Evolutionary conservation across 768 basidiomycete genomes (phyloP), one percentile per base, ranked within the genome.

Genomic region (Boletus patriciae): DNA sequence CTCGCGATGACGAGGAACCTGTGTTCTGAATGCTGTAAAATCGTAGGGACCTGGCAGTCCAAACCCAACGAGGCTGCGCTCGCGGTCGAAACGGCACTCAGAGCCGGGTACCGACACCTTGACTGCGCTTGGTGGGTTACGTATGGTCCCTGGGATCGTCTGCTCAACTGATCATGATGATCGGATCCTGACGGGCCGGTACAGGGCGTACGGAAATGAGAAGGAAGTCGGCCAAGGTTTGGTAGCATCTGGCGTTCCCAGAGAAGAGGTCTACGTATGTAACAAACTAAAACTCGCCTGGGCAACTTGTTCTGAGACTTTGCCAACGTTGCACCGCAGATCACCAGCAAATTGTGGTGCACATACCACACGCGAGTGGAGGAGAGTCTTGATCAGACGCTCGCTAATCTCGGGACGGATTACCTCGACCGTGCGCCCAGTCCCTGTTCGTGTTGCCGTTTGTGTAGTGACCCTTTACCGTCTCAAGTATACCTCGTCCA

Each of bases 151-250:
- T 25, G 11, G 34, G 40, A 50, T 47, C 56, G 19, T 18, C 46
- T 18, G 3, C 37, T 36, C 7, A 69, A 68, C 60, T 65, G 67
- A 68, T 37, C n/a, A n/a, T n/a, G n/a, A n/a, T n/a, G n/a, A n/a
- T n/a, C n/a, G 49, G 15, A 27, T 59, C 44, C 49, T 29, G 27
- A 55, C 34, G 55, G n/a, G n/a, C n/a, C n/a, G n/a, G 15, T 21
- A 44, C 57, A 75, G 84, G 86, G 79, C 75, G 52, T 88, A 88
- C 64, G 80, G 80, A 53, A 94, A 93, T 67, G 91, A 94, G 70
- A 83, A 84, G 64, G 86, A 90, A 60, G 92, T 94, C 16, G 93
- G 92, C 7, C 80, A 85, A 58, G 93, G 91, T 12, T 83, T 95
- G 66, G 84, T 80, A 60, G 82, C 79, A 34, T 87, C 86, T 55